Base-by-base conservation (phyloP, 306 rosid genomes). In the Vigna radiata region DNA sequence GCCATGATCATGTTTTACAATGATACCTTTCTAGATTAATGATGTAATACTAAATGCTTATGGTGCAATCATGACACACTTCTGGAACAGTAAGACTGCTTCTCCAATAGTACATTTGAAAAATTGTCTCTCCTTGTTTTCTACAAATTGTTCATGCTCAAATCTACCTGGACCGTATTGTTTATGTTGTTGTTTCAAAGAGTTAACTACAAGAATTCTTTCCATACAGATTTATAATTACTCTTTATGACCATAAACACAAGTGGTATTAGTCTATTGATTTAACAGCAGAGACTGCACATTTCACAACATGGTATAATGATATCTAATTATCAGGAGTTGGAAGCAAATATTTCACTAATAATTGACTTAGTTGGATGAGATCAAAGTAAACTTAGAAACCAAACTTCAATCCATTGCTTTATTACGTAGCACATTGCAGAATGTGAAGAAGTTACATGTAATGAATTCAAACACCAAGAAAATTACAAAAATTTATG, bases 341-440 rank as follows among this genome's bases (percentile, higher is more conserved):
- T 66, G 31, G 25, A 77, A 54, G 31, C 68, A 27, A 67, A 54
- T 54, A 47, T 66, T 10, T 25, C 31, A 25, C 67, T 43, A 25
- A 53, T 77, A 65, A 76, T 64, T 74, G 61, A 76, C 64, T 48
- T 14, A 29, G 31, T 19, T 76, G 56, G 44, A 75, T 70, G 33
- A 52, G 18, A 23, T 64, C 36, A 16, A 63, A 49, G 23, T 54
- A 21, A 14, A 41, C 27, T 65, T 79, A 12, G 46, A 78, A 78
- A 58, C 53, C 62, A 69, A 78, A 58, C 71, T 78, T 58, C 70
- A 6, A 17, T 8, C 7, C 14, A 55, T 44, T 13, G 25, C 33
- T 44, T 77, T 55, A 41, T 39, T 68, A 48, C 41, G n/a, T 5
- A 7, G 37, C 2, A 23, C 55, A 17, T 8, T 29, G 60, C 21